Percentiles rank a stretch among this genome's conserved stretches.
phyloP scores from a whole-genome alignment of 805 yeast genomes.

The Ogataea trehalophila region DNA sequence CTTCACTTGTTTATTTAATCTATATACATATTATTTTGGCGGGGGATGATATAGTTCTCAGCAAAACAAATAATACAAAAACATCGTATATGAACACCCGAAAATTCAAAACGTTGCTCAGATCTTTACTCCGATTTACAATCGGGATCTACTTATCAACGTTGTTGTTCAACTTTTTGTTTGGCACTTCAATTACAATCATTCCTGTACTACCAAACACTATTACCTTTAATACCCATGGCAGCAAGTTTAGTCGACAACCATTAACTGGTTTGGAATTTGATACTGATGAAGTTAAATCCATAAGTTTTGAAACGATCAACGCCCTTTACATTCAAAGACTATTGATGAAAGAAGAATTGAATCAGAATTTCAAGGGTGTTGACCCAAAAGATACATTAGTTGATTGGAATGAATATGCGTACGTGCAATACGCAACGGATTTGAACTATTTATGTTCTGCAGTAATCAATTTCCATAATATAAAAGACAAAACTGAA shows the following conservation, averaged over 20 bases:
- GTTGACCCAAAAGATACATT: no score
- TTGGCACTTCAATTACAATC: not conserved
- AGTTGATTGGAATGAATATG: slow-evolving; percentile 39
- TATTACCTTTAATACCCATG: not conserved
- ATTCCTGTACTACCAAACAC: not conserved
- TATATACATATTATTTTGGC: no score
- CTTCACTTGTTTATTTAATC: not conserved
- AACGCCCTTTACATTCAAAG: slow-evolving; percentile 10
- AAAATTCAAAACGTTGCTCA: not conserved
- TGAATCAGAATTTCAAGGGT: slow-evolving; percentile 10
- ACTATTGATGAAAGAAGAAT: not conserved
- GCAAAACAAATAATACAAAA: no score
- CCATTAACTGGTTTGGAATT: slow-evolving; percentile 5
- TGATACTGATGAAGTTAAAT: slow-evolving; percentile 12
- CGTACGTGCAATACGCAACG: slow-evolving; percentile 62
- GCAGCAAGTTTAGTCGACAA: not conserved
- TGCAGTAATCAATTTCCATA: slow-evolving; percentile 43
- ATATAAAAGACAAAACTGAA: slow-evolving; percentile 32
- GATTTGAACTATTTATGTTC: slow-evolving; percentile 45
- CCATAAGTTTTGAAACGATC: slow-evolving; percentile 16
- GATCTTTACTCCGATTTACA: not conserved
- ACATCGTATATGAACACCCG: not conserved
- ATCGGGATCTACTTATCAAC: not conserved
- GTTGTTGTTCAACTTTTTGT: not conserved
- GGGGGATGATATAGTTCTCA: no score